These are phyloP conservation scores for Sarocladium kiliense DNA, from an alignment of 2,329 filamentous ascomycete genomes.

Conservation along the genomic window DNA sequence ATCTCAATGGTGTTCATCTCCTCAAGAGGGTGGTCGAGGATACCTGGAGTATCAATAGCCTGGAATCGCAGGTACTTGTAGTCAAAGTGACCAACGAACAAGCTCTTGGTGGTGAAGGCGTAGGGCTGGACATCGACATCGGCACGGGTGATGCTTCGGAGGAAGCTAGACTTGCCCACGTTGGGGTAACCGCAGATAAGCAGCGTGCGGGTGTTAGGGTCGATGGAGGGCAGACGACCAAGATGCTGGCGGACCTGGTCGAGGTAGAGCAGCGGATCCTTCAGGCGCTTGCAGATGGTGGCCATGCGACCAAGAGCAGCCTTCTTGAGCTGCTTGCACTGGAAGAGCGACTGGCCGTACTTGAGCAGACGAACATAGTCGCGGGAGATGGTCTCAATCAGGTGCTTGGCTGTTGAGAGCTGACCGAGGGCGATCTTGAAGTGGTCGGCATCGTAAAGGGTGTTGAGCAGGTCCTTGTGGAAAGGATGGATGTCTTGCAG, in stretches of 20 bases:
- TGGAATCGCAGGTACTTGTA: slow-evolving; percentile 65
- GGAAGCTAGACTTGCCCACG: slow-evolving; percentile 93
- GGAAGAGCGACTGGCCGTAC: slow-evolving; percentile 94
- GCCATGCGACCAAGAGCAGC: slow-evolving; percentile 97
- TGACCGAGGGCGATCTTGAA: slow-evolving; percentile 96
- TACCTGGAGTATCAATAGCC: slow-evolving; percentile 97
- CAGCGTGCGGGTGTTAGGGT: slow-evolving; percentile 93
- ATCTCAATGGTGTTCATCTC: slow-evolving; percentile 99
- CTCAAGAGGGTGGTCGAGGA: slow-evolving; percentile 92
- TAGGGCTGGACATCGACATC: slow-evolving; percentile 98
- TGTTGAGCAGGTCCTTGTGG: slow-evolving; percentile 80
- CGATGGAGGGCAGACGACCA: slow-evolving; percentile 95
- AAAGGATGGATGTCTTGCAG: slow-evolving; percentile 95
- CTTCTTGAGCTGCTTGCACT: slow-evolving; percentile 98
- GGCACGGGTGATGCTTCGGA: slow-evolving; percentile 85
- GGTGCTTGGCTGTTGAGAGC: slow-evolving; percentile 87
- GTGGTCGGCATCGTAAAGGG: slow-evolving; percentile 96
- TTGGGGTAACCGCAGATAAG: slow-evolving; percentile 98
- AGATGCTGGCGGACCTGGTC: slow-evolving; percentile 91
- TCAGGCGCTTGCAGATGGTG: slow-evolving; percentile 89
- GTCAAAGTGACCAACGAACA: slow-evolving; percentile 97
- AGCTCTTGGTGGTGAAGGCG: slow-evolving; percentile 94
- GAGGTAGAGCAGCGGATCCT: slow-evolving; percentile 90
- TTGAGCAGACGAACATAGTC: slow-evolving; percentile 91
- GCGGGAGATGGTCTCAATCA: slow-evolving; percentile 92